A percentile compares a stretch with the other conserved stretches of the same genome.
Evolutionary conservation across 2,329 filamentous ascomycete species (phyloP).

Genomic region (Ceratocystis cubensis): DNA sequence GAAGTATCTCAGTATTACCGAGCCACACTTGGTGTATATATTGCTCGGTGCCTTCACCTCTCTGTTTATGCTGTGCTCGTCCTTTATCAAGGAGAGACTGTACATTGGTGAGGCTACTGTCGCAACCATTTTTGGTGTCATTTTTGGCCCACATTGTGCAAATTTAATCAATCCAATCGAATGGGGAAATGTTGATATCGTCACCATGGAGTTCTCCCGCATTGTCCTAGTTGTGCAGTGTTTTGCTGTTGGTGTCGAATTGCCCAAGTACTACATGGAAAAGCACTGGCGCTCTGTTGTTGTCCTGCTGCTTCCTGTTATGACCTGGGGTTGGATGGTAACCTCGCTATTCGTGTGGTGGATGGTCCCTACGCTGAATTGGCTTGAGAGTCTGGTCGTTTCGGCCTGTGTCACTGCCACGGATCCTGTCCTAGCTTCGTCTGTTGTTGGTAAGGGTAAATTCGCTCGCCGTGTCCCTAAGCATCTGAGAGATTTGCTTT

Average conservation of each 20-base stretch:
- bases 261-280: conserved; percentile 95
- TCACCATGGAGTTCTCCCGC: conserved; percentile 79
- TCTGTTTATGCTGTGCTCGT: conserved; percentile 95
- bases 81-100: conserved; percentile 93
- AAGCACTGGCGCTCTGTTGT: conserved; percentile 89
- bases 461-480: conserved; percentile 96
- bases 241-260: conserved; percentile 80
- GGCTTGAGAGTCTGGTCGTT: conserved; percentile 77
- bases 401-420: conserved; percentile 95
- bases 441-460: conserved; percentile 96
- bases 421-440: conserved; percentile 91
- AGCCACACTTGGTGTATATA: conserved; percentile 94
- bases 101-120: conserved; percentile 99
- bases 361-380: conserved; percentile 64
- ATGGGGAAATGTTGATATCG: conserved; percentile 76
- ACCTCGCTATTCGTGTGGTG: conserved; percentile 93
- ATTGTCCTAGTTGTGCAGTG: conserved; percentile 86
- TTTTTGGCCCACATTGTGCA: conserved; percentile 75
- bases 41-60: conserved; percentile 96
- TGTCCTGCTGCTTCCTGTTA: conserved; percentile 81
- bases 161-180: conserved; percentile 61
- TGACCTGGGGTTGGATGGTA: conserved; percentile 91
- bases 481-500: conserved; percentile 88
- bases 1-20: conserved; percentile 74
- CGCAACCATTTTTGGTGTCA: conserved; percentile 74